phyloP scores from a whole-genome alignment of 345 rosid genomes.

The Nasturtium officinale region DNA sequence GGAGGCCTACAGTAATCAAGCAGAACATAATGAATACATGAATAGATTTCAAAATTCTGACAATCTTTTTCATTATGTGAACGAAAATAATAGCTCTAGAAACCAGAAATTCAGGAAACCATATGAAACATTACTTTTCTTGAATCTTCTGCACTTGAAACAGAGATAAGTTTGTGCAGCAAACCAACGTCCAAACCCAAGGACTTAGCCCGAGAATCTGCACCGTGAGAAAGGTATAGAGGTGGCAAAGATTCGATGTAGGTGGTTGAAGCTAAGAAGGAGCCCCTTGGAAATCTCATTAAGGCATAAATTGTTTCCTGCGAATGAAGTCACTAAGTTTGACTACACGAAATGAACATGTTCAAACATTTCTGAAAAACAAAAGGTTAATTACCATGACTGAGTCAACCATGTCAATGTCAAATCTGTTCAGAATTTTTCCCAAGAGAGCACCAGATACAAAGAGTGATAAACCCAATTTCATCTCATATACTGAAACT shows the following conservation, averaged over 20 bases:
- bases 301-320: slow-evolving; percentile 76
- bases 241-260: slow-evolving; percentile 39
- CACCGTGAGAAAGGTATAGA: slow-evolving; percentile 45
- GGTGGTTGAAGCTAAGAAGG: slow-evolving; percentile 39
- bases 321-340: slow-evolving; percentile 31
- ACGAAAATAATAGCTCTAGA: not conserved
- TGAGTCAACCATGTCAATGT: slow-evolving; percentile 53
- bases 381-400: slow-evolving; percentile 56
- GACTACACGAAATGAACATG: slow-evolving; percentile 15
- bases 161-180: slow-evolving; percentile 68
- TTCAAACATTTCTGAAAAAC: slow-evolving; percentile 20
- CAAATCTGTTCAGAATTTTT: slow-evolving; percentile 44
- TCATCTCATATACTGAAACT: slow-evolving; percentile 91
- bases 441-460: slow-evolving; percentile 54
- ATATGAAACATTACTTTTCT: slow-evolving; percentile 49
- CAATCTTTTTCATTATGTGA: slow-evolving; percentile 11
- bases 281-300: slow-evolving; percentile 78
- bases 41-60: not conserved
- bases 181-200: slow-evolving; percentile 52
- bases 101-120: slow-evolving; percentile 18
- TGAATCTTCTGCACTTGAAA: slow-evolving; percentile 46
- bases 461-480: slow-evolving; percentile 74
- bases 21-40: slow-evolving; percentile 18
- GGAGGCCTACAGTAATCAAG: slow-evolving; percentile 51
- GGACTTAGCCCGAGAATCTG: slow-evolving; percentile 48